Base-by-base conservation (phyloP, 2,329 filamentous ascomycete species). In the Dothidotthia symphoricarpi region DNA sequence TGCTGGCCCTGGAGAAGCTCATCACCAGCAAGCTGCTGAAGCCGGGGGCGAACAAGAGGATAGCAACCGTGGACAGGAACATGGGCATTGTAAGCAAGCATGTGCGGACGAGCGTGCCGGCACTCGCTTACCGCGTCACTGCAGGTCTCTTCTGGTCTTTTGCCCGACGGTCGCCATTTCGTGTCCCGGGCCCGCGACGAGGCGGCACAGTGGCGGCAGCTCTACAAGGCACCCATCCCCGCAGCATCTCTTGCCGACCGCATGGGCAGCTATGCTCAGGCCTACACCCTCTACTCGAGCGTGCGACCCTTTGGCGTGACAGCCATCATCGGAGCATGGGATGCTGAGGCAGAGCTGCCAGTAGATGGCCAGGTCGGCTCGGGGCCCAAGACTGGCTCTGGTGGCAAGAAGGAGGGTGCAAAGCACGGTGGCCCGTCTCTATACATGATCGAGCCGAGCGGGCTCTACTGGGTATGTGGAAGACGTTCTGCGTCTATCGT, bases 371-470 rank as follows among this genome's bases (percentile, higher is more conserved):
- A 95, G 70, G 91, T 96, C 24, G 91, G 91, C 49, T 77, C 71
- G 26, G 91, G 91, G 15, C 91, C 91, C 32, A 74, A 74, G 28
- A 78, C 79, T 41, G 91, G 91, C 41, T 82, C 88, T 16, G 91
- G 91, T 49, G 91, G 91, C 62, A 95, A 93, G 73, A 78, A 83
- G 28, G 71, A 81, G 44, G 74, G 81, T 60, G 83, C 82, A 61
- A 85, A 81, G 68, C 82, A 89, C 66, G 93, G 93, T 55, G 93
- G 91, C 1, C 93, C 93, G 15, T 90, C 83, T 48, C 80, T 98
- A 46, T 98, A 96, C 78, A 98, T 98, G 93, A 91, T 98, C 57
- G 93, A 98, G 75, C 93, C 93, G 28, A 95, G 89, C 62, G 93
- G 93, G 39, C 73, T 91, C 54, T 97, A 95, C 77, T 98, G 93